These are phyloP conservation scores for Aspergillus candidus DNA, from an alignment of 2,329 filamentous ascomycete genomes.

Conservation along the genomic window DNA sequence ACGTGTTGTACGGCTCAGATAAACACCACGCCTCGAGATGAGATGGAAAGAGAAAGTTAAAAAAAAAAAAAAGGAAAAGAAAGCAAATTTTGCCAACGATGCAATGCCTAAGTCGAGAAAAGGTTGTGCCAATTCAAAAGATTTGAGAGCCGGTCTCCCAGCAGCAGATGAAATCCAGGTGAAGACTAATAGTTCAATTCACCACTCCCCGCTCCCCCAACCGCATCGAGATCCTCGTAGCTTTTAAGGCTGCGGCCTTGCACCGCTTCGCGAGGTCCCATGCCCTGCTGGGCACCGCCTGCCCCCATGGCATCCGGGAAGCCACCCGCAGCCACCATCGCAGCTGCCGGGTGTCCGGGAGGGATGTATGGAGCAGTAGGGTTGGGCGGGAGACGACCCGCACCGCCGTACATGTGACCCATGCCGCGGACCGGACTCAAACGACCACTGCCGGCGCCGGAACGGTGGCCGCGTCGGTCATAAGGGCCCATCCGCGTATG, in stretches of 20 bases:
- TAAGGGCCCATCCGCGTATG: slow-evolving; percentile 66
- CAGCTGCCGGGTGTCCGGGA: slow-evolving; percentile 35
- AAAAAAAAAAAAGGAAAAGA: not conserved
- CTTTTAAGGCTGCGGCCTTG: slow-evolving; percentile 90
- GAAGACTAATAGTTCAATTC: slow-evolving; percentile 76
- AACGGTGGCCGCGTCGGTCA: slow-evolving; percentile 58
- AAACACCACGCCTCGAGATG: too few species aligned
- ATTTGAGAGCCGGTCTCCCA: slow-evolving; percentile 8
- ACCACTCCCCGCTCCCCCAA: slow-evolving; percentile 64
- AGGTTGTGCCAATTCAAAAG: slow-evolving; percentile 5
- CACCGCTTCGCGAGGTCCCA: slow-evolving; percentile 84
- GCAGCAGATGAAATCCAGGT: slow-evolving; percentile 1
- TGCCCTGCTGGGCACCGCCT: slow-evolving; percentile 64
- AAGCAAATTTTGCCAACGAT: not conserved
- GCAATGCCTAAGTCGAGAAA: slow-evolving; percentile 6
- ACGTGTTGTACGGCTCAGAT: too few species aligned
- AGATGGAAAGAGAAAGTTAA: not conserved
- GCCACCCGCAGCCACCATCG: slow-evolving; percentile 38
- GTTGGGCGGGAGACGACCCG: slow-evolving; percentile 28
- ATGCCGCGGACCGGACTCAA: slow-evolving; percentile 38
- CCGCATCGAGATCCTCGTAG: slow-evolving; percentile 94
- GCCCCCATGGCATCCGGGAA: slow-evolving; percentile 45
- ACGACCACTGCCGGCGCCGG: slow-evolving; percentile 44
- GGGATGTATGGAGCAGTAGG: slow-evolving; percentile 31
- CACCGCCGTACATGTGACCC: slow-evolving; percentile 31